These are phyloP conservation scores for Carex littledalei DNA, from an alignment of 176 grass and related monocot species.

Conservation along the genomic window DNA sequence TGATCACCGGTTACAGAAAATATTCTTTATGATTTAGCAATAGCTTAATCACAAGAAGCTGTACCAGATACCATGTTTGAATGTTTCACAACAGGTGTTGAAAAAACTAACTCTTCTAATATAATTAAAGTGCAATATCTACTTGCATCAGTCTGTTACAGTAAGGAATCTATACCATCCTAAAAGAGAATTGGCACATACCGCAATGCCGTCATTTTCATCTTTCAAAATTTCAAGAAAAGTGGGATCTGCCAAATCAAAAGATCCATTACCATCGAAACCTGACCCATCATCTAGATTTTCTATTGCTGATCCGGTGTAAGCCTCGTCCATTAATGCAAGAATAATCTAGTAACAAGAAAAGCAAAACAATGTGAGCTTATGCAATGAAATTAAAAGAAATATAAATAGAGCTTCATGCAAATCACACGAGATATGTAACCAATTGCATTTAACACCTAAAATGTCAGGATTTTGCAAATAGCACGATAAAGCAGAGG, in stretches of 20 bases:
- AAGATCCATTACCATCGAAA: slow-evolving; percentile 58
- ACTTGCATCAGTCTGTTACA: not conserved
- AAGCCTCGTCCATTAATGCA: slow-evolving; percentile 95
- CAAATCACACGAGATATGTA: not conserved
- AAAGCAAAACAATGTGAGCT: not conserved
- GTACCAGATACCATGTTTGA: not conserved
- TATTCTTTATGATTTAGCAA: not conserved
- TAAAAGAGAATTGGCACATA: slow-evolving; percentile 30
- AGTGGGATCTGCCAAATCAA: slow-evolving; percentile 75
- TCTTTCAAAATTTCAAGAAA: slow-evolving; percentile 98
- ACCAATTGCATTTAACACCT: not conserved
- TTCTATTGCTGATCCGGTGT: slow-evolving; percentile 87
- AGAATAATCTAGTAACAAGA: slow-evolving; percentile 65
- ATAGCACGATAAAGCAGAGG: not conserved
- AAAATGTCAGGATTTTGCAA: not conserved
- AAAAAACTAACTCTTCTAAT: not conserved
- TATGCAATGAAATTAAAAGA: not conserved
- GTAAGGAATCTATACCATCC: not conserved
- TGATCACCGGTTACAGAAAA: not conserved
- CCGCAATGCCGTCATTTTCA: slow-evolving; percentile 92
- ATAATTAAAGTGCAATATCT: not conserved
- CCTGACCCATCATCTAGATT: slow-evolving; percentile 56
- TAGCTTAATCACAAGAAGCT: not conserved
- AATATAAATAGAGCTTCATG: not conserved
- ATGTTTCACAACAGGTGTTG: not conserved